Evolutionary conservation across 2,329 filamentous ascomycete species (phyloP).

Genomic region (Trichoderma atrobrunneum): DNA sequence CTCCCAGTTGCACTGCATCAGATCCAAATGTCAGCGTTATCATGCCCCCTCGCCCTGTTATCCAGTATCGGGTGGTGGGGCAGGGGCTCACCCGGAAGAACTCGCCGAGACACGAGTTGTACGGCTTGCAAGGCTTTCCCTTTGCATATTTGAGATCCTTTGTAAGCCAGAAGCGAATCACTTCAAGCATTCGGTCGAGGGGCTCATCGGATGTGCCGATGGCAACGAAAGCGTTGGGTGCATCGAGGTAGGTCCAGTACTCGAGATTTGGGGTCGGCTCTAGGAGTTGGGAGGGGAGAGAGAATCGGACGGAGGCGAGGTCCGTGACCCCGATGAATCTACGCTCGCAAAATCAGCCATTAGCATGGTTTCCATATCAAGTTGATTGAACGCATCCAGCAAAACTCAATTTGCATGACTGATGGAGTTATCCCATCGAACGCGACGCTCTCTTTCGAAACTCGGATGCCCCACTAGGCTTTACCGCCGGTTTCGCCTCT

Average conservation of each 20-base stretch:
- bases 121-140: conserved; percentile 97
- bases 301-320: conserved; percentile 94
- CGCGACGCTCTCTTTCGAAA: not conserved
- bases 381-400: not conserved
- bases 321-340: conserved; percentile 96
- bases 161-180: conserved; percentile 96
- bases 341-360: conserved; percentile 19
- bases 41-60: not conserved
- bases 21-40: not conserved
- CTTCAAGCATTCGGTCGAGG: conserved; percentile 90
- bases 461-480: conserved; percentile 19
- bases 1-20: conserved; percentile 83
- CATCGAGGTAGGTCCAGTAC: conserved; percentile 98
- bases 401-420: not conserved
- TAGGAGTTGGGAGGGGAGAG: conserved; percentile 88
- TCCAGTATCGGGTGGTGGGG: not conserved
- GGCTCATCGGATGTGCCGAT: conserved; percentile 88
- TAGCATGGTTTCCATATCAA: not conserved
- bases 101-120: conserved; percentile 94
- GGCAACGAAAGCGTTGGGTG: conserved; percentile 81
- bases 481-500: conserved; percentile 17
- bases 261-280: conserved; percentile 96
- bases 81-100: conserved; percentile 77
- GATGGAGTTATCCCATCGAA: not conserved
- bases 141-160: conserved; percentile 99